phyloP scores from a whole-genome alignment of 352 stramenopile species.

The Phytophthora kernoviae region DNA sequence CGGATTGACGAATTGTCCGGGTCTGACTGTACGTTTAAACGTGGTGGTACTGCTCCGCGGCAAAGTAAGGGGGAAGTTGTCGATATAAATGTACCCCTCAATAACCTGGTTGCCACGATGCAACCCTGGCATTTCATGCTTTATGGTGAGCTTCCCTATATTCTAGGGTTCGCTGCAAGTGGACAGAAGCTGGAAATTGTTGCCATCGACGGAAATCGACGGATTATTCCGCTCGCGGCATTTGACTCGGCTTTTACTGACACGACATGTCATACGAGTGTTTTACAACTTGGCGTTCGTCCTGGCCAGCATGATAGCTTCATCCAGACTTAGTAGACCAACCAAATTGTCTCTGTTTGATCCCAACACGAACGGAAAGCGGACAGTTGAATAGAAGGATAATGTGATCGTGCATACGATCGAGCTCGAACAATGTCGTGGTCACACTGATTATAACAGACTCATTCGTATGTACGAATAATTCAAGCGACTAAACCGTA shows the following conservation, averaged over 20 bases:
- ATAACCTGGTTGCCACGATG: conserved; percentile 4
- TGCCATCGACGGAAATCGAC: conserved; percentile 7
- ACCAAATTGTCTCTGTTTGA: neutral
- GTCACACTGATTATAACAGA: too few species aligned
- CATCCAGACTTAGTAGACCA: neutral
- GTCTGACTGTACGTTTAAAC: neutral
- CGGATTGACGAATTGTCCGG: neutral
- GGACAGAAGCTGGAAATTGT: conserved; percentile 5
- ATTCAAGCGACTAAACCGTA: too few species aligned
- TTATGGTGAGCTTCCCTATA: conserved; percentile 16
- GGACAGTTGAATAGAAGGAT: neutral
- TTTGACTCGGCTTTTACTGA: too few species aligned
- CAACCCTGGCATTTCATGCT: conserved; percentile 7
- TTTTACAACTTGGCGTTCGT: neutral
- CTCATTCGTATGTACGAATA: too few species aligned
- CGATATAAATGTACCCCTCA: neutral
- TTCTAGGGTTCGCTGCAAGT: conserved; percentile 7
- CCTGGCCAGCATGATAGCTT: neutral
- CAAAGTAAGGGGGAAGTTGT: neutral
- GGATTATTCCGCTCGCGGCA: too few species aligned
- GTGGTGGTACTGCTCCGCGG: neutral
- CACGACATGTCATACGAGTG: neutral
- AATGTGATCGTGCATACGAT: too few species aligned
- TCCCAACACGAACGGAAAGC: neutral
- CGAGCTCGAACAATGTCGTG: too few species aligned